Conservation (phyloP, 2,329 filamentous ascomycete genomes). For the Hirsutella rhossiliensis region DNA sequence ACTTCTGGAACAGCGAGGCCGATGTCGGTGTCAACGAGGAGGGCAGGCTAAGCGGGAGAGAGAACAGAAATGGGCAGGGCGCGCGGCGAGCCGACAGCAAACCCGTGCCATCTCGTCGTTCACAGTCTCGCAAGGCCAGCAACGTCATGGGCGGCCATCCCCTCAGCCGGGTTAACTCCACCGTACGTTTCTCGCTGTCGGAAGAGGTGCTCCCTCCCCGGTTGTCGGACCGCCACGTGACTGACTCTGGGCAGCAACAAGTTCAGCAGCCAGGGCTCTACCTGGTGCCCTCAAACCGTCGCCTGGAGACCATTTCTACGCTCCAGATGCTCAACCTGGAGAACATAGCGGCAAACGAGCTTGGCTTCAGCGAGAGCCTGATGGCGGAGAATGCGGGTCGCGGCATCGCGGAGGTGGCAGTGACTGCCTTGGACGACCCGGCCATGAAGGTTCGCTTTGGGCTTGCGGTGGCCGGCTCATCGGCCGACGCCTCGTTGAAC, state of each 20-base stretch:
- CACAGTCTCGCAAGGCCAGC: conserved; percentile 46
- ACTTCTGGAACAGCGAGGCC: conserved; percentile 65
- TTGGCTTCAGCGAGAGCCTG: conserved; percentile 78
- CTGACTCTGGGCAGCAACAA: conserved; percentile 23
- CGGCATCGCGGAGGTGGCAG: conserved; percentile 73
- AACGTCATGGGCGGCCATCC: conserved; percentile 25
- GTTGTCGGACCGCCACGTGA: conserved; percentile 15
- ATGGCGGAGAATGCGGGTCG: conserved; percentile 87
- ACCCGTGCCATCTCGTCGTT: conserved; percentile 32
- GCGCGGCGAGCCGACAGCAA: conserved; percentile 41
- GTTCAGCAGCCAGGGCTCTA: conserved; percentile 35
- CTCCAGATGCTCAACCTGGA: conserved; percentile 88
- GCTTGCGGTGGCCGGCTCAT: conserved; percentile 26
- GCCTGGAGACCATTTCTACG: conserved; percentile 52
- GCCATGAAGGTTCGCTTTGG: conserved; percentile 42
- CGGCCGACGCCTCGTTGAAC: conserved; percentile 15
- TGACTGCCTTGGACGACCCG: conserved; percentile 53
- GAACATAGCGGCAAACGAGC: conserved; percentile 77
- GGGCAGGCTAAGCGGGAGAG: conserved; percentile 35
- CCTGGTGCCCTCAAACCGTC: conserved; percentile 40
- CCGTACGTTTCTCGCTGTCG: conserved; percentile 22
- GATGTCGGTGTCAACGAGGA: conserved; percentile 42
- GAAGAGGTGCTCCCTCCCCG: conserved; percentile 15
- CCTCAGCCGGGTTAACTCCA: conserved; percentile 36
- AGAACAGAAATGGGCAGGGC: conserved; percentile 37